phyloP scores from a whole-genome alignment of 345 rosid species.

The Ceriops zippeliana region DNA sequence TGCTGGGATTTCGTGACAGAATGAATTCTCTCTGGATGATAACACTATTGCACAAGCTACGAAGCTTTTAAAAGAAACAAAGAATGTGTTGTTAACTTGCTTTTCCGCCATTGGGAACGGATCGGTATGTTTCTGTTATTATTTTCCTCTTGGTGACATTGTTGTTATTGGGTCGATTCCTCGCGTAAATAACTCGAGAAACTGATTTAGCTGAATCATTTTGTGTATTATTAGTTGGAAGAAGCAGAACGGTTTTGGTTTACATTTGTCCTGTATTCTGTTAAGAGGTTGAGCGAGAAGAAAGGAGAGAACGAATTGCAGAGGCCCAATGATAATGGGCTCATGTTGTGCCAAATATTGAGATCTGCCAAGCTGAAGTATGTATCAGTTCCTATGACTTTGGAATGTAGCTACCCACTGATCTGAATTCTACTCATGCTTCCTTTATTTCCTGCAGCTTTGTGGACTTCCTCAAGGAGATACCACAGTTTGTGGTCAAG shows the following conservation, averaged over 20 bases:
- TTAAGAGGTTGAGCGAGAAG: conserved; percentile 55
- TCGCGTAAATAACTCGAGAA: neutral
- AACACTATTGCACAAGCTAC: conserved; percentile 33
- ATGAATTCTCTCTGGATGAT: conserved; percentile 54
- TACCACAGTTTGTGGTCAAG: conserved; percentile 85
- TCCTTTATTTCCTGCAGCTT: conserved; percentile 45
- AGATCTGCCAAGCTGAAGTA: conserved; percentile 75
- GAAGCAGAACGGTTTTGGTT: conserved; percentile 89
- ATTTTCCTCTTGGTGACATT: neutral
- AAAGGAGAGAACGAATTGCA: conserved; percentile 29
- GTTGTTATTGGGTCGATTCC: neutral
- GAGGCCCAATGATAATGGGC: conserved; percentile 41
- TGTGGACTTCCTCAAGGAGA: conserved; percentile 81
- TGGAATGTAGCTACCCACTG: neutral
- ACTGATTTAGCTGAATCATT: conserved; percentile 7
- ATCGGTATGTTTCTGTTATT: conserved; percentile 33
- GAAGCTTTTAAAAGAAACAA: conserved; percentile 70
- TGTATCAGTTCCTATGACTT: conserved; percentile 13
- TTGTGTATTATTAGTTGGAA: conserved; percentile 47
- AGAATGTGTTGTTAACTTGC: conserved; percentile 43
- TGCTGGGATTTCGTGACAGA: conserved; percentile 39
- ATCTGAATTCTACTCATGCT: conserved; percentile 2
- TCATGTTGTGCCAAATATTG: conserved; percentile 68
- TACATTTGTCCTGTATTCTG: conserved; percentile 65
- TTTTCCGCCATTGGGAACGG: conserved; percentile 58